phyloP scores from a whole-genome alignment of 176 grass and related monocot species.

The Olyra latifolia region DNA sequence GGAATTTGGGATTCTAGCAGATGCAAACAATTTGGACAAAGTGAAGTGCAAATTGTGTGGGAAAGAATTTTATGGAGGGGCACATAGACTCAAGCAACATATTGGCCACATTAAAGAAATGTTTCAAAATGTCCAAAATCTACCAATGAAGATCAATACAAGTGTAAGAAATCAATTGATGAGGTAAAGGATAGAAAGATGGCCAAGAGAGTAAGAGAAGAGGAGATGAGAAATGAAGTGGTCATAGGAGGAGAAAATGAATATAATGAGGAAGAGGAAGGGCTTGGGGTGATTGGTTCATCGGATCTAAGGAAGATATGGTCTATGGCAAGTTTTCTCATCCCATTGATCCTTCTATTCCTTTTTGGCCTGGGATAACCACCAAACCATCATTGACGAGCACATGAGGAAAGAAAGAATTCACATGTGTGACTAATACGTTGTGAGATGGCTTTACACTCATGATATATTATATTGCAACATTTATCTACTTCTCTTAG shows the following conservation, averaged over 20 bases:
- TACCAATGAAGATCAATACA: not conserved
- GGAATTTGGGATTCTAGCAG: too few species aligned
- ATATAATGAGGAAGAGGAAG: too few species aligned
- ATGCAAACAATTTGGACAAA: too few species aligned
- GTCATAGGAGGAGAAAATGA: not conserved
- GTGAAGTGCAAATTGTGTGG: too few species aligned
- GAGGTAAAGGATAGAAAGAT: not conserved
- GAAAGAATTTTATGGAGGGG: too few species aligned
- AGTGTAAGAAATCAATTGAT: not conserved
- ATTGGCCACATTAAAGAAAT: not conserved
- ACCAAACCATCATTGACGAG: not conserved
- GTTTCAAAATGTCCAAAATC: not conserved
- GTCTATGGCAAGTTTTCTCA: too few species aligned
- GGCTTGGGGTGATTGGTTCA: not conserved
- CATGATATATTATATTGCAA: too few species aligned
- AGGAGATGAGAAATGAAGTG: not conserved
- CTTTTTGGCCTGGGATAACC: too few species aligned
- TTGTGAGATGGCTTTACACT: not conserved
- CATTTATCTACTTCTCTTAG: too few species aligned
- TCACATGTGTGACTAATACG: not conserved
- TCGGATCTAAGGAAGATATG: not conserved
- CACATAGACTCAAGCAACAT: not conserved
- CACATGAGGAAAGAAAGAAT: not conserved
- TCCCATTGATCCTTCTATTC: not conserved
- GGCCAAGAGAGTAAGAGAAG: not conserved